These are phyloP conservation scores for Copromyces sp. DNA, from an alignment of 495 filamentous ascomycete species.

Conservation along the genomic window DNA sequence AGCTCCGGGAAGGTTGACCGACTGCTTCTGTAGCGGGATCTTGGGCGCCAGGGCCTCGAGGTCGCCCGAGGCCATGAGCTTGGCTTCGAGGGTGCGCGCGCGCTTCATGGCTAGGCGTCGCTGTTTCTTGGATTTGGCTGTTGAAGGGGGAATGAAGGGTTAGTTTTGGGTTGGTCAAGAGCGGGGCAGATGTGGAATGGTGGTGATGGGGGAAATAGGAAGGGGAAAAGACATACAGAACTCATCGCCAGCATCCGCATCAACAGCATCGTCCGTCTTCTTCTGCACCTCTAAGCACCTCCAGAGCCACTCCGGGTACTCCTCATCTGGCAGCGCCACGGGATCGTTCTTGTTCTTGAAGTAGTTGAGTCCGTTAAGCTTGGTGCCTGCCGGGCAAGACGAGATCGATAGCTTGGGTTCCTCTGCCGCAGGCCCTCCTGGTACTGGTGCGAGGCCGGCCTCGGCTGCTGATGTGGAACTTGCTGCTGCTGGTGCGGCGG, in stretches of 20 bases:
- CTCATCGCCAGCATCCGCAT: conserved; percentile 45
- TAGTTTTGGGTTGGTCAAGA: background rate
- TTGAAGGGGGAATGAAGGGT: background rate
- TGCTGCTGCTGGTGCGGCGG: conserved; percentile 10
- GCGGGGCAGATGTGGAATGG: background rate
- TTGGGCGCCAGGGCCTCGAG: conserved; percentile 56
- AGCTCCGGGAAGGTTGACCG: conserved; percentile 64
- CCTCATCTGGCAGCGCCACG: conserved; percentile 66
- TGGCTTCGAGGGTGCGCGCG: conserved; percentile 52
- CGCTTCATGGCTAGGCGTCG: conserved; percentile 56
- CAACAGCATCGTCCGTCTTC: conserved; percentile 26
- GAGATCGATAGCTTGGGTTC: conserved; percentile 19
- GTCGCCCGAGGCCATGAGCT: conserved; percentile 53
- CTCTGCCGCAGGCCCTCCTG: conserved; percentile 2
- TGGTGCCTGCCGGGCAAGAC: conserved; percentile 55
- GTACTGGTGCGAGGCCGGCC: conserved; percentile 1
- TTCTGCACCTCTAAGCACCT: conserved; percentile 50
- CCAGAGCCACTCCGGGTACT: conserved; percentile 94
- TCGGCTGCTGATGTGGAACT: conserved; percentile 2
- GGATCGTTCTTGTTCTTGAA: conserved; percentile 62
- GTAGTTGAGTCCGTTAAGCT: conserved; percentile 74
- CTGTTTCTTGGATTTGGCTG: conserved; percentile 74
- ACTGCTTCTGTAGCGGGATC: conserved; percentile 76
- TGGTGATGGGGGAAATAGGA: background rate
- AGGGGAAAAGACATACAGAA: conserved; percentile 53